Evolutionary conservation across 768 basidiomycete species (phyloP), one percentile per base, ranked within the genome.

Genomic region (Daedaleopsis sinensis): DNA sequence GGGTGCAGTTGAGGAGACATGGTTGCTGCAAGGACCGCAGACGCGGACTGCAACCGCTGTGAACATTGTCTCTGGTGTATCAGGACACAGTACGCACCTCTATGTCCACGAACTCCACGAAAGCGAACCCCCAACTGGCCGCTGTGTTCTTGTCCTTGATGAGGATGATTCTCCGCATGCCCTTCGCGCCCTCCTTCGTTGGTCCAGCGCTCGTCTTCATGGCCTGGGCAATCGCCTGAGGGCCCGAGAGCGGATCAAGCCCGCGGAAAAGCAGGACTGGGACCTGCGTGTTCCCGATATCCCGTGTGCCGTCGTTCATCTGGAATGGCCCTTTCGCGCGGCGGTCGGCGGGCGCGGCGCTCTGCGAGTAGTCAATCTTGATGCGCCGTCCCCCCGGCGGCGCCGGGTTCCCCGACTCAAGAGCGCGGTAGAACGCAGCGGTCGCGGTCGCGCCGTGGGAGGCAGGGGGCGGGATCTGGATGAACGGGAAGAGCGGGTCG

Each of bases 331-430:
- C 81, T 52, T 77, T 67, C 55, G 85, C 82, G 12, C 85, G 83
- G 67, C 82, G 83, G 61, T 89, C 88, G 52, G 86, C 83, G 27
- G 89, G 91, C 32, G 84, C 82, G 27, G 89, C 89, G 65, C 89
- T 92, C 76, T 94, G 87, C 3, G 96, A 94, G 71, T 92, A 99
- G 76, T 99, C 96, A 69, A 99, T 93, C 77, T 96, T 96, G 71
- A 96, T 89, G 65, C 93, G 82, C 52, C 92, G 87, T 13, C 93
- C 94, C 66, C 86, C 89, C 59, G 89, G 89, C 27, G 87, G 84
- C 13, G 78, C 71, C 0, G 55, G 57, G 18, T 35, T 62, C 24
- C 90, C 88, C 1, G 83, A 82, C 72, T 92, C 90, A 55, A 92
- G 77, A 8, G 89, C 88, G 65, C 87, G 89, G 74, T 89, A 87